Evolutionary conservation across 129 eudicot genomes (phyloP), one percentile per base, ranked within the genome.

Genomic region (Solidago caesia): DNA sequence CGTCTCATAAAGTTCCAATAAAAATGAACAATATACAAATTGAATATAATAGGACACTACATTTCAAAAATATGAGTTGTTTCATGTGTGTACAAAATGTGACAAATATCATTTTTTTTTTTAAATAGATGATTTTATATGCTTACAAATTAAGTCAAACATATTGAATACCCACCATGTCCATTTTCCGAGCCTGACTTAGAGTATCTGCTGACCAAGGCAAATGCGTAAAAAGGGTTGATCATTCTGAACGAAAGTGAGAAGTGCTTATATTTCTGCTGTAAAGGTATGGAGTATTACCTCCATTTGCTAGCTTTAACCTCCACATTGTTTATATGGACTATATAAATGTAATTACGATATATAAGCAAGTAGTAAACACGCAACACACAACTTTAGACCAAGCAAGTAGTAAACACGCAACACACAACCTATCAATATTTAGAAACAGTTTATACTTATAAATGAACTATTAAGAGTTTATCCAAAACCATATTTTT

Each of bases 141-240:
- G 21, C 21, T 21, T 21, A 21, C n/a, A 9, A 5, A 33, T 65
- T 43, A 15, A 12, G 25, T 44, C 25, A 67, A 16, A 67, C 56
- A 76, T 6, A 41, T 6, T 6, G 47, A 70, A 25, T 29, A 27
- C 48, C 60, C 79, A 95, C 99, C 99, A 61, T 82, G 83, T 64
- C 99, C 99, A 29, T 95, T 91, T 83, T 95, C 99, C 62, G 85
- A 94, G 68, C 96, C 91, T 21, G 96, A 88, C 68, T 95, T 97
- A 95, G 63, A 95, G 97, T 78, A 95, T 87, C 55, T 95, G 99
- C 85, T 91, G 70, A 75, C 99, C 99, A 64, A 95, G 91, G 82
- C 97, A 95, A 70, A 95, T 95, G 77, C 99, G 97, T 75, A 95
- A 78, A 80, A 95, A 95, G 47, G 99, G 99, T 13, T 94, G 93